These are phyloP conservation scores for Wickerhamomyces alni DNA, from an alignment of 805 yeast species.

Conservation along the genomic window DNA sequence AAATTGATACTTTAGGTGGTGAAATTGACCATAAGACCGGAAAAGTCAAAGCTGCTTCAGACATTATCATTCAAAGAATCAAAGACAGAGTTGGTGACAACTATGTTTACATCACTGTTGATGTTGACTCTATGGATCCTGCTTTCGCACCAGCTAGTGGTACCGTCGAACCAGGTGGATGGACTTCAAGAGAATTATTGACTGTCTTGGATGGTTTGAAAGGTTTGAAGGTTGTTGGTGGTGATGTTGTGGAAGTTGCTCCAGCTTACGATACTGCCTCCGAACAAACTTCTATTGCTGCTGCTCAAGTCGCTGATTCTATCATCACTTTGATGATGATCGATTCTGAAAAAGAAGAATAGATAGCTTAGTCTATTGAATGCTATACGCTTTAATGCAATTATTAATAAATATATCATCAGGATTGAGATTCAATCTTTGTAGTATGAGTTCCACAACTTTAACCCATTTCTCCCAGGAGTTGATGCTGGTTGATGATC, in stretches of 20 bases:
- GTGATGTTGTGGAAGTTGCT: slow-evolving; percentile 48
- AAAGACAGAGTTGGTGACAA: slow-evolving; percentile 31
- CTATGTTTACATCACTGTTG: slow-evolving; percentile 42
- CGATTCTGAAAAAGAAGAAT: slow-evolving; percentile 11
- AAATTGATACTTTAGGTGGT: slow-evolving; percentile 37
- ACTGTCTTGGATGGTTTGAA: slow-evolving; percentile 36
- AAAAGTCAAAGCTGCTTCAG: slow-evolving; percentile 5
- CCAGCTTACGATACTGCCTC: slow-evolving; percentile 65
- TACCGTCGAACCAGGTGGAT: slow-evolving; percentile 49
- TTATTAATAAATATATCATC: background rate
- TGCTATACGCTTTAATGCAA: background rate
- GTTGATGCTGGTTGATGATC: background rate
- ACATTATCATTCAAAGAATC: slow-evolving; percentile 31
- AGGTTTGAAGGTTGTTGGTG: slow-evolving; percentile 42
- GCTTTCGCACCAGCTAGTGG: slow-evolving; percentile 49
- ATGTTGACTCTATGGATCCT: slow-evolving; percentile 48
- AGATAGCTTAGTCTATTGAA: background rate
- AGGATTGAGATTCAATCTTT: background rate
- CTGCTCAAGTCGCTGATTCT: slow-evolving; percentile 55
- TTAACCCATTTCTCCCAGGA: slow-evolving; percentile 22
- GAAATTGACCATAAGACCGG: background rate
- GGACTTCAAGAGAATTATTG: slow-evolving; percentile 41
- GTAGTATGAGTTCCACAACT: slow-evolving; percentile 17
- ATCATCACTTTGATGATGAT: slow-evolving; percentile 35
- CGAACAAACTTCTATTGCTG: slow-evolving; percentile 58